Base-by-base conservation (phyloP, 2,329 filamentous ascomycete genomes). In the Tolypocladium paradoxum region DNA sequence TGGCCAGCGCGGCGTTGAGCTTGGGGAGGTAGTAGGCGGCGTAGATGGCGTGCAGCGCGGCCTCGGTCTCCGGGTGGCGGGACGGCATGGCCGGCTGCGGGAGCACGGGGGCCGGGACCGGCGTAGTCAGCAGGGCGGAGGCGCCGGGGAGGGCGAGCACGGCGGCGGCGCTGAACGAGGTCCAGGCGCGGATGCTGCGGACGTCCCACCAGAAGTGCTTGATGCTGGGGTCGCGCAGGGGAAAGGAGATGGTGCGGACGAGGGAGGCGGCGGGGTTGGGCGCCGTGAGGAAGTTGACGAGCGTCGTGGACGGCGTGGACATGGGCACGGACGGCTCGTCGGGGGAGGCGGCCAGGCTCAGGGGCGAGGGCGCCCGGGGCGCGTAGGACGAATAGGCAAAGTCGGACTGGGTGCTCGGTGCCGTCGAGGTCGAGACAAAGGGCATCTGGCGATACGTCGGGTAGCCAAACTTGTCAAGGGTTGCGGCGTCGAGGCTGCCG, bases 161-260 rank as follows among this genome's bases (percentile, higher is more conserved):
- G 54, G 84, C 83, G 52, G 77, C 69, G 12, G 88, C 74, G 58
- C 82, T 88, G 78, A 96, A 96, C 60, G 82, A 79, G 50, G 79
- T 80, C 92, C 92, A 96, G 56, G 83, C 79, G 57, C 88, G 83
- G 59, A 96, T 76, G 66, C 95, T 92, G 60, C 92, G 87, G 54
- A 95, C 80, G 64, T 97, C 92, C 88, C 90, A 96, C 92, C 92
- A 97, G 70, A 92, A 96, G 73, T 95, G 84, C 68, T 85, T 89
- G 62, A 79, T 85, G 70, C 77, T 80, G 63, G 77, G 84, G 67
- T 83, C 87, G 58, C 76, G 81, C 63, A 76, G 75, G 58, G 72
- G 83, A 65, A 86, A 84, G 55, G 86, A 88, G 60, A 92, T 81
- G 60, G 85, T 87, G 64, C 86, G 86, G 37, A 95, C 89, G 35